Base-by-base conservation (phyloP, 805 yeast species). In the Candida jianshihensis region DNA sequence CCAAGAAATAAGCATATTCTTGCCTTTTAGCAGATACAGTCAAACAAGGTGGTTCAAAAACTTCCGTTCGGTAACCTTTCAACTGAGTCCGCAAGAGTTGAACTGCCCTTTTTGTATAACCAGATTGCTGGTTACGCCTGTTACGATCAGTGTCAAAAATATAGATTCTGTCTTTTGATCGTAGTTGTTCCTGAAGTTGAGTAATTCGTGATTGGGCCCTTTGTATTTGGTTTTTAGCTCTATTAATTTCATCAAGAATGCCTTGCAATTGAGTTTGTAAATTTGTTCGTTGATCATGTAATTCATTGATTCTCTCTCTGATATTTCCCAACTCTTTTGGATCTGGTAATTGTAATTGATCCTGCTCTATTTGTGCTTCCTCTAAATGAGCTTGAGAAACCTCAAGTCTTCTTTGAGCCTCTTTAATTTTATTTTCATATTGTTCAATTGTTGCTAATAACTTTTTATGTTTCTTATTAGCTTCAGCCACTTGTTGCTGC, bases 11-110 rank as follows among this genome's bases (percentile, higher is more conserved):
- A 0, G 83, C 79, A 47, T 68, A 71, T 9, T 54, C 46, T 9
- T 59, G 54, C 39, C 78, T 71, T 1, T 63, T 65, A 0, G 80
- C 73, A 5, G 72, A 65, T 17, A 90, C 66, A 0, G 82, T 67
- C 19, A 87, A 62, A 8, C 80, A 57, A 0, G 97, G 89, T 1
- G 96, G 94, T 49, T 83, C 94, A 39, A 65, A 74, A 36, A 83
- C 73, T 11, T 58, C 54, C 1, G 59, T 59, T 32, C 57, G 51
- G 34, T 78, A 63, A 6, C 54, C 52, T 2, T 50, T 48, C 24
- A 42, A 19, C 19, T 57, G 52, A 16, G 60, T 44, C 32, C 81
- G 63, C 30, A 81, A 52, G 13, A 61, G 48, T 19, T 52, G 38
- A 3, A 78, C 64, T 8, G 75, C 65, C 19, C 53, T 56, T 17